Evolutionary conservation across 1,139 yeast species (phyloP), one percentile per base, ranked within the genome.

Genomic region (Tardiomyces digboiensis): DNA sequence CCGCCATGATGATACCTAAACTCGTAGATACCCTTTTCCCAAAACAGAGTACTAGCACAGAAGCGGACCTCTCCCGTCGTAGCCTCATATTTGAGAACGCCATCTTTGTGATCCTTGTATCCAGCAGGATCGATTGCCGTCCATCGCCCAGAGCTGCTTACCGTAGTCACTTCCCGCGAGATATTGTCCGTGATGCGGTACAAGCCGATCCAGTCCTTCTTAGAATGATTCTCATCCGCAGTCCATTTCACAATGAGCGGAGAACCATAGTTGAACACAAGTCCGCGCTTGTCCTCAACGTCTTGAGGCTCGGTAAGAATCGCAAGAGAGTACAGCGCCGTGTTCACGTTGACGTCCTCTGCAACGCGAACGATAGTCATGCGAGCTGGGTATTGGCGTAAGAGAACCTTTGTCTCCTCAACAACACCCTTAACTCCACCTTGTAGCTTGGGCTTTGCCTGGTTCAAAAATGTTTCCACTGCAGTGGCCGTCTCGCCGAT

Each of bases 11-110:
- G 94, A 56, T 82, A 83, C 61, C 95, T 72, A 55, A 85, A 74
- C 61, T 85, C 93, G 61, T 79, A 85, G 38, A 78, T 70, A 0
- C 95, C 95, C 44, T 74, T 77, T 53, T 80, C 82, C 79, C 84
- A 82, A 54, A 73, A 73, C 40, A 82, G 64, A 42, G 72, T 65
- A 8, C 72, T 71, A 8, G 72, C 71, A 8, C 67, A 62, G 55
- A 85, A 85, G 7, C 56, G 65, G 12, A 76, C 70, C n/a, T 61
- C 52, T 1, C 93, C 93, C 3, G 60, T 53, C 4, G 63, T 61
- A n/a, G 56, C 57, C 2, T 58, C 56, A 23, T 56, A 56, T 13
- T 49, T 45, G 6, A 47, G 40, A 26, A 55, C 46, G 19, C 55
- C 50, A 7, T 52, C 51, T 2, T 48, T 49, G 41, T 60, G 63